A percentile compares a stretch with the other conserved stretches of the same genome.
phyloP scores from a whole-genome alignment of 106 monocot species.

The Posidonia australis region DNA sequence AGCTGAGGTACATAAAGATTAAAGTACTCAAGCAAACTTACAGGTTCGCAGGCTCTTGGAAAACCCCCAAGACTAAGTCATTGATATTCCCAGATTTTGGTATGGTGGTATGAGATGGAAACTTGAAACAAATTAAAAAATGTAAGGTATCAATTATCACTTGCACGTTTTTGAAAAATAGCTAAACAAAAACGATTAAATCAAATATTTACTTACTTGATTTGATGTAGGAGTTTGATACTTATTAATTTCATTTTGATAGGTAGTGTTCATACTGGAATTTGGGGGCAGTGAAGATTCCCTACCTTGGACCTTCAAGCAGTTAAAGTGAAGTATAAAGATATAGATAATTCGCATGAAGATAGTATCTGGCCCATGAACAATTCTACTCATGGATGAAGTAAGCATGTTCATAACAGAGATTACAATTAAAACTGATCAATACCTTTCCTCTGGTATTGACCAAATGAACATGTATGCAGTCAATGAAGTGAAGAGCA shows the following conservation, averaged over 20 bases:
- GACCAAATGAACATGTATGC: slow-evolving; percentile 36
- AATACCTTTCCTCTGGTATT: slow-evolving; percentile 23
- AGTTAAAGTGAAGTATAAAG: not conserved
- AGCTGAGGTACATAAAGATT: too few relatives aligned
- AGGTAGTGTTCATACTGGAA: slow-evolving; percentile 5
- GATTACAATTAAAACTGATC: not conserved
- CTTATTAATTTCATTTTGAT: slow-evolving; percentile 16
- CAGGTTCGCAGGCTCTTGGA: slow-evolving; percentile 36
- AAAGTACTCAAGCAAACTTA: slow-evolving; percentile 9
- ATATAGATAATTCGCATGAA: not conserved
- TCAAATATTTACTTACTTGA: slow-evolving; percentile 17
- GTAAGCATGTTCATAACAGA: not conserved
- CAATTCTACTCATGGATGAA: too few relatives aligned
- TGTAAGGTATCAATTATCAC: too few relatives aligned
- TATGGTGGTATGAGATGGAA: slow-evolving; percentile 11
- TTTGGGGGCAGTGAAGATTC: slow-evolving; percentile 10
- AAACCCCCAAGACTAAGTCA: slow-evolving; percentile 25
- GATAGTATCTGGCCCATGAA: too few relatives aligned
- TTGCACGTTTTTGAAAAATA: too few relatives aligned
- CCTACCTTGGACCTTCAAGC: slow-evolving; percentile 12
- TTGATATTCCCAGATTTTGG: slow-evolving; percentile 20
- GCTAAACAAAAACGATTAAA: not conserved
- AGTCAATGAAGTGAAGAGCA: slow-evolving; percentile 58
- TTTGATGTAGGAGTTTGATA: slow-evolving; percentile 17
- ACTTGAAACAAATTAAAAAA: too few relatives aligned